Base-by-base conservation (phyloP, 306 rosid species). In the Ammopiptanthus mongolicus region DNA sequence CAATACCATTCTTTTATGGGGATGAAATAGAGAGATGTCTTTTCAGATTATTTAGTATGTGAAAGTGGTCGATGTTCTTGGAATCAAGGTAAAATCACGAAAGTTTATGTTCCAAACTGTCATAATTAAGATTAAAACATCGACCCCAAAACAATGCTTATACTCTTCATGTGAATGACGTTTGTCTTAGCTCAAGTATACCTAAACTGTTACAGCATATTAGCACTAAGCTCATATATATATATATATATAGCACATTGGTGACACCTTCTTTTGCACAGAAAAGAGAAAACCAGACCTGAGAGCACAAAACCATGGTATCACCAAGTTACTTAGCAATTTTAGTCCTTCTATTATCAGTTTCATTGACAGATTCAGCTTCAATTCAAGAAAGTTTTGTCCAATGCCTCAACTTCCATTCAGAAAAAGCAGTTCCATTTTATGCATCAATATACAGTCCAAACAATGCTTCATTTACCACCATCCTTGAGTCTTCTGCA, bases 401-500 rank as follows among this genome's bases (percentile, higher is more conserved):
- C 19, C 77, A 69, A 10, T 89, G 94, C 47, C 85, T 89, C 8
- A 47, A 67, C 13, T 1, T 15, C 8, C 69, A 87, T 25, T 81
- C 90, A 1, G 60, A 65, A 13, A 52, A 13, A 73, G 3, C 73
- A n/a, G 36, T 69, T 59, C 83, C 91, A 59, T 73, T 84, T 33
- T 52, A 69, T 4, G 34, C 72, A 39, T 41, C 72, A 15, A 51
- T 87, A 9, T 68, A 53, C 74, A 52, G 75, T 6, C 87, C 82
- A 33, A 56, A 36, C n/a, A 76, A 67, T 62, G 66, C 87, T 64
- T 77, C 83, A 8, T 89, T 81, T 78, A 42, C 60, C 2, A n/a
- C 68, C 13, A 17, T 85, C 77, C 85, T 89, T 4, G 51, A 80
- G 12, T 84, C 91, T 39, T 17, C 82, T 1, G 88, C 89, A 8